Base-by-base conservation (phyloP, 2,329 filamentous ascomycete genomes). In the Colletotrichum siamense region DNA sequence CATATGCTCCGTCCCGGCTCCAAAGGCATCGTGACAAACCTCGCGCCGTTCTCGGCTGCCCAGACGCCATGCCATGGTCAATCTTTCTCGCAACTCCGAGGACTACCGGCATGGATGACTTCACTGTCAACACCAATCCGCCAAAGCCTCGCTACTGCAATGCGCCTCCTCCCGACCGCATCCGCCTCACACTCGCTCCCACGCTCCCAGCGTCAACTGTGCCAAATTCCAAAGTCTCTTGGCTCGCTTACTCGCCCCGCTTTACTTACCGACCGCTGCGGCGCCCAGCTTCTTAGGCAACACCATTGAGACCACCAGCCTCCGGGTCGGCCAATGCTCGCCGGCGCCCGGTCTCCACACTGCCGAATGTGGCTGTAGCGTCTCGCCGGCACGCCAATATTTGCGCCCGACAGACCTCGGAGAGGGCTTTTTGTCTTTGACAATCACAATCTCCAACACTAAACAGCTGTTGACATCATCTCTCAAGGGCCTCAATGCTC, bases 321-420 rank as follows among this genome's bases (percentile, higher is more conserved):
- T 69, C 70, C 70, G 74, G 59, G 44, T 74, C 71, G 57, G 74
- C 74, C 64, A 76, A 74, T 74, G 64, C 30, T 15, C 59, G 65
- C 65, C 74, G 70, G 18, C 12, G 30, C 24, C 57, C 30, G 52
- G 64, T 36, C 16, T 44, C 71, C 70, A 74, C 65, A 26, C 36
- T 52, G 30, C 65, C 71, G 74, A 49, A 64, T 22, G 32, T 73
- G 73, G 69, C 28, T 39, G 36, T 66, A 74, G 74, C 70, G 74
- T 65, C 65, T 62, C 49, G 13, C 59, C 71, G 65, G 71, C 70
- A 69, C 49, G 16, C 59, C 49, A 64, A 39, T 65, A 24, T 69
- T 64, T 76, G 36, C 73, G 70, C 73, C 73, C 70, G 73, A 71
- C 64, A 57, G 36, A 55, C 6, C 69, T 66, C 71, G 22, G 18